These are phyloP conservation scores for Leccinum barrowsii DNA, from an alignment of 768 basidiomycete species.

Conservation along the genomic window DNA sequence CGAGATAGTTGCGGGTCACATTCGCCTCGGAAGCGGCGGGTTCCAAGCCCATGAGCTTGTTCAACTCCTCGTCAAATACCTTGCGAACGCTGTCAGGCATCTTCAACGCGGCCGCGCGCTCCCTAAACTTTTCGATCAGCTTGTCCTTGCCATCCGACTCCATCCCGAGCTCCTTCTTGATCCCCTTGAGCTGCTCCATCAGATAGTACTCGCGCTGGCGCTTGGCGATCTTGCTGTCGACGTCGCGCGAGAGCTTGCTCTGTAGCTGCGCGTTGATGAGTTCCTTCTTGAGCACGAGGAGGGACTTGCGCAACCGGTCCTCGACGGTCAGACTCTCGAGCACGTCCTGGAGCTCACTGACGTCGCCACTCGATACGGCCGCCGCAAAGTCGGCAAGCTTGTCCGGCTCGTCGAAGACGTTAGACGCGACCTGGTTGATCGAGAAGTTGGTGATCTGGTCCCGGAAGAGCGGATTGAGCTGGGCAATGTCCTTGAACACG, in stretches of 20 bases:
- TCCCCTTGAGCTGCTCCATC: constrained; percentile 95
- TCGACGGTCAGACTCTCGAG: constrained; percentile 83
- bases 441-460: constrained; percentile 98
- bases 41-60: constrained; percentile 85
- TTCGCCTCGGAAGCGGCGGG: constrained; percentile 91
- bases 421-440: constrained; percentile 86
- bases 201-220: constrained; percentile 92
- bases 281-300: constrained; percentile 95
- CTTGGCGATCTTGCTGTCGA: constrained; percentile 93
- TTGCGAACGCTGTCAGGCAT: constrained; percentile 91
- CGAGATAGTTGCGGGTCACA: constrained; percentile 91
- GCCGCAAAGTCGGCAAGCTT: constrained; percentile 97
- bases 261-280: constrained; percentile 95
- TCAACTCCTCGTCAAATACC: constrained; percentile 95
- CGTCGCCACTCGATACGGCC: constrained; percentile 91
- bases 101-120: constrained; percentile 72
- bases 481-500: constrained; percentile 98
- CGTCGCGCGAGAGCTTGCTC: constrained; percentile 87
- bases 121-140: constrained; percentile 87
- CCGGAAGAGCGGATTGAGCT: constrained; percentile 94
- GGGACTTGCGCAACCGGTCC: constrained; percentile 84
- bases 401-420: constrained; percentile 96
- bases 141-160: constrained; percentile 95
- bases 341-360: constrained; percentile 89
- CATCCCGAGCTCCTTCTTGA: constrained; percentile 95